A percentile compares a stretch with the other conserved stretches of the same genome.
phyloP scores from a whole-genome alignment of 2,329 filamentous ascomycete genomes.

The Fusarium goolgardi region DNA sequence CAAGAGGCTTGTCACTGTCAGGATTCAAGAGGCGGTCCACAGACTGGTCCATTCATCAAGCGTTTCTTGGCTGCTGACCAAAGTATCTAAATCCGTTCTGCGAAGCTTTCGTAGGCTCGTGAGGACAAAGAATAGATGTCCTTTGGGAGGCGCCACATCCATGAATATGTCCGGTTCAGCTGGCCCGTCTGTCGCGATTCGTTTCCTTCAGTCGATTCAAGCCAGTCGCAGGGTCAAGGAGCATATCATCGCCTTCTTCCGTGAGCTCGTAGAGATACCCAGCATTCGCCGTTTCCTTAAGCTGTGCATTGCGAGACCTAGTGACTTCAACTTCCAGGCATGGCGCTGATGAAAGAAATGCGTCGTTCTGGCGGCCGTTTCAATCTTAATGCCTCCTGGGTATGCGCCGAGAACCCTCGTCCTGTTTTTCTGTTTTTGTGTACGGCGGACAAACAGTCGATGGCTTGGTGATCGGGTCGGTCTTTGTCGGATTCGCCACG shows the following conservation, averaged over 20 bases:
- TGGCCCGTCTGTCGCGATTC: neutral
- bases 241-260: neutral
- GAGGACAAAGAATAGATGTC: neutral
- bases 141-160: neutral
- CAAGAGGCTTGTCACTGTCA: neutral
- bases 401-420: neutral
- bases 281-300: neutral
- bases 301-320: neutral
- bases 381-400: neutral
- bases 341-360: neutral
- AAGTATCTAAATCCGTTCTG: neutral
- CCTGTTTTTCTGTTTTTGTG: too few relatives aligned
- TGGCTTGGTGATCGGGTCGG: neutral
- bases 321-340: neutral
- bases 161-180: neutral
- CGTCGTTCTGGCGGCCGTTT: neutral
- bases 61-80: neutral
- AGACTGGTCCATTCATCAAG: neutral
- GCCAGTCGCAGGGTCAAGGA: neutral
- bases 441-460: neutral
- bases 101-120: too few relatives aligned
- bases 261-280: neutral
- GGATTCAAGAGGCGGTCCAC: neutral
- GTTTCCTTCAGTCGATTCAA: neutral
- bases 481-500: neutral